Conservation (phyloP, 306 rosid species). For the Cucurbita pepo region DNA sequence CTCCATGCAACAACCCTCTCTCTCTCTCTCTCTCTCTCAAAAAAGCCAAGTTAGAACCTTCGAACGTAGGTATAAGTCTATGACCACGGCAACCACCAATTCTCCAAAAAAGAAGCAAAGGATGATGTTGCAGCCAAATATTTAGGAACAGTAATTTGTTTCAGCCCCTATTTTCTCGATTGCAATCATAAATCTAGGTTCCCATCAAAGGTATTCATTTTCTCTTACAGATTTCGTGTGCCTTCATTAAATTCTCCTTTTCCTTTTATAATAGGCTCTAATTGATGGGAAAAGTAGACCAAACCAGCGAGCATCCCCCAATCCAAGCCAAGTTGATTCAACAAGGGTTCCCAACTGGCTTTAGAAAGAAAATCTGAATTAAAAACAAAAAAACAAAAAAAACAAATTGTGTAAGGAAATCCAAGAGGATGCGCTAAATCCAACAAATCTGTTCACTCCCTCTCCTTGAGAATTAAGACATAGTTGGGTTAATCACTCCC, state of each 20-base stretch:
- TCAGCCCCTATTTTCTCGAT: not conserved
- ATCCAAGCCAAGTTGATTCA: not conserved
- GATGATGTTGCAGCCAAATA: no score
- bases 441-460: not conserved
- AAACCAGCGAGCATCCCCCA: not conserved
- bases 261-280: not conserved
- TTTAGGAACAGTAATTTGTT: not conserved
- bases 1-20: not conserved
- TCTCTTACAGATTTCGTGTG: not conserved
- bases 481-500: not conserved
- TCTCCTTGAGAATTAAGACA: not conserved
- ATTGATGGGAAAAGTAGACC: not conserved
- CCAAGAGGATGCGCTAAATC: not conserved
- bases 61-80: not conserved
- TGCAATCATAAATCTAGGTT: not conserved
- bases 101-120: not conserved
- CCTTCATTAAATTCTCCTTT: not conserved
- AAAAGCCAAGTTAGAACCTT: not conserved
- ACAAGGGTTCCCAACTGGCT: not conserved
- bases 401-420: not conserved
- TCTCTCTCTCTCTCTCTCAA: not conserved
- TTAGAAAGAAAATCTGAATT: not conserved
- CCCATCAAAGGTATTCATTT: not conserved
- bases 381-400: not conserved
- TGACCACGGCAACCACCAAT: not conserved